Percentiles rank a stretch among this genome's conserved stretches.
Evolutionary conservation across 495 filamentous ascomycete species (phyloP).

Genomic region (Antarctomyces pellizariae): DNA sequence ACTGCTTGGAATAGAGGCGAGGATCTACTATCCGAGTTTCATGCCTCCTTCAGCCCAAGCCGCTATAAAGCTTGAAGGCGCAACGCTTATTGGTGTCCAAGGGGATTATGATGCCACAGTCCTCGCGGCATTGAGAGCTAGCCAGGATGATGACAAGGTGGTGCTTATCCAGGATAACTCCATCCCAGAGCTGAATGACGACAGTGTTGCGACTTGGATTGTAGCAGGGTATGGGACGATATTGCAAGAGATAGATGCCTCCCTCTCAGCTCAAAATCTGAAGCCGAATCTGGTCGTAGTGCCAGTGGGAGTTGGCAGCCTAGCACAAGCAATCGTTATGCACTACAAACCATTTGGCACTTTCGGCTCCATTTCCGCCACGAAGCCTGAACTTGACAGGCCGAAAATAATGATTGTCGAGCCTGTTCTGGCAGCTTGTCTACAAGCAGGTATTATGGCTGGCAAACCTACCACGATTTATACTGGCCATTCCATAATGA

Average conservation of each 20-base stretch:
- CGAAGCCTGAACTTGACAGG: too few species aligned
- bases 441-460: too few species aligned
- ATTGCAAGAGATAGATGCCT: conserved; percentile 36
- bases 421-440: too few species aligned
- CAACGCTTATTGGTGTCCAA: conserved; percentile 22
- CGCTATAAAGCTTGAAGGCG: conserved; percentile 33
- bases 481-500: too few species aligned
- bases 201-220: conserved; percentile 36
- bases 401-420: too few species aligned
- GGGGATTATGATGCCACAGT: conserved; percentile 40
- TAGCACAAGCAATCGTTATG: too few species aligned
- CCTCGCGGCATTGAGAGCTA: conserved; percentile 16
- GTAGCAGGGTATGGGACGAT: conserved; percentile 51
- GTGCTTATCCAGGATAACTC: conserved; percentile 44
- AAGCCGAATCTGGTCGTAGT: too few species aligned
- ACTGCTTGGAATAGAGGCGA: conserved; percentile 24
- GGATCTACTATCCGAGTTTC: conserved; percentile 30
- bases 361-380: too few species aligned
- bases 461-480: too few species aligned
- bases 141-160: conserved; percentile 11
- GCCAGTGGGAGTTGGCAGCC: too few species aligned
- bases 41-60: conserved; percentile 27
- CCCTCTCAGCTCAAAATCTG: too few species aligned
- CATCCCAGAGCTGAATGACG: conserved; percentile 34
- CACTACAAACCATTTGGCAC: too few species aligned